These are phyloP conservation scores for Hydrangea macrophylla DNA, from an alignment of 148 eudicot species.

Conservation along the genomic window DNA sequence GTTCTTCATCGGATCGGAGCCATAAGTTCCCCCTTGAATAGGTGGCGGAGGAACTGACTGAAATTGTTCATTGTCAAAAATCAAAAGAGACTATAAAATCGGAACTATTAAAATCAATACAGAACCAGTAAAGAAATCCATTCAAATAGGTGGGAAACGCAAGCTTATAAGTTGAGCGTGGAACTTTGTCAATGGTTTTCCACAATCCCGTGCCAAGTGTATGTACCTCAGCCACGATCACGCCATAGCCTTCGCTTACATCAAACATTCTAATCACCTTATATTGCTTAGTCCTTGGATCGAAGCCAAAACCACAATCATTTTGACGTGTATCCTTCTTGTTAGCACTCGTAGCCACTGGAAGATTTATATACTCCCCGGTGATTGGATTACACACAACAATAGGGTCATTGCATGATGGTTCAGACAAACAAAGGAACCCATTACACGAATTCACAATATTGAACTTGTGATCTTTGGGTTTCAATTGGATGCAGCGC, in stretches of 20 bases:
- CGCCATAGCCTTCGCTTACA: not conserved
- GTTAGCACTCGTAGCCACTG: not conserved
- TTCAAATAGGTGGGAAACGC: not conserved
- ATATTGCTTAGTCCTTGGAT: not conserved
- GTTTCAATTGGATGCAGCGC: not conserved
- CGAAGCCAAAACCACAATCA: constrained; percentile 1
- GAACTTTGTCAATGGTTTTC: not conserved
- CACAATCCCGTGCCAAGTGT: constrained; percentile 9
- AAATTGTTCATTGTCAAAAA: constrained; percentile 17
- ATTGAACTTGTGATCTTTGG: not conserved
- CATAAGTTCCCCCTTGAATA: not conserved
- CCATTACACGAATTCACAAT: constrained; percentile 1
- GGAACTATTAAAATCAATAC: not conserved
- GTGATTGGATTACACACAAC: constrained; percentile 22
- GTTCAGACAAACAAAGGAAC: constrained; percentile 6
- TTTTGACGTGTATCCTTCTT: too few relatives aligned
- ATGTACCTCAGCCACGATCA: not conserved
- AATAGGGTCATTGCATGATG: not conserved
- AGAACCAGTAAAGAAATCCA: constrained; percentile 10
- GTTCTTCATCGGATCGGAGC: not conserved
- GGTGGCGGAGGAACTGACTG: constrained; percentile 7
- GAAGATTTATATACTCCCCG: constrained; percentile 14
- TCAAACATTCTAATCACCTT: constrained; percentile 4
- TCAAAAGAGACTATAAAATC: constrained; percentile 14
- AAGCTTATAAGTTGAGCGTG: not conserved